Percentiles rank a stretch among this genome's conserved stretches.
These are phyloP conservation scores for Metarhizium humberi DNA, from an alignment of 2,329 filamentous ascomycete species.

Conservation along the genomic window DNA sequence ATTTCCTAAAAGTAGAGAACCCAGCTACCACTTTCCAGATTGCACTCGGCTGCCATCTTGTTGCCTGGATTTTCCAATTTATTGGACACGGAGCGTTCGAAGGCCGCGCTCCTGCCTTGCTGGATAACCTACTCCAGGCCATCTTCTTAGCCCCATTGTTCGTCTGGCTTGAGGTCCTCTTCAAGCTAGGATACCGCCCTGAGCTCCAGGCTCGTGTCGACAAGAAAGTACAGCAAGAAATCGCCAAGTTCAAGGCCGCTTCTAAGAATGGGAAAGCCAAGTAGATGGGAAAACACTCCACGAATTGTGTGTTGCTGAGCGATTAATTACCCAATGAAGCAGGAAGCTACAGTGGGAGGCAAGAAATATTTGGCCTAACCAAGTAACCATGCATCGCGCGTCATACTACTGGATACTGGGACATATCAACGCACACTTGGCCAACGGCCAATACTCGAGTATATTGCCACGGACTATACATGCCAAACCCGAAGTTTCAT, in stretches of 20 bases:
- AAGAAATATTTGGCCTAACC: background rate
- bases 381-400: background rate
- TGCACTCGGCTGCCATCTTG: constrained; percentile 59
- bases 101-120: constrained; percentile 73
- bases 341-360: background rate
- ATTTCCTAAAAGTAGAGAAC: constrained; percentile 58
- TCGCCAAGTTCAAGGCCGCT: constrained; percentile 60
- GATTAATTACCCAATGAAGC: background rate
- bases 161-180: constrained; percentile 92
- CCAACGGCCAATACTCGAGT: background rate
- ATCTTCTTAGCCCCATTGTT: constrained; percentile 91
- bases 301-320: background rate
- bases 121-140: constrained; percentile 89
- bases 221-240: constrained; percentile 63
- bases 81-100: constrained; percentile 86
- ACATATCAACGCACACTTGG: background rate
- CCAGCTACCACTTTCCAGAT: constrained; percentile 38
- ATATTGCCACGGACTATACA: background rate
- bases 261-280: constrained; percentile 47
- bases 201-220: constrained; percentile 78
- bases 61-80: constrained; percentile 84
- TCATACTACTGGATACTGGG: background rate
- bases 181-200: constrained; percentile 80
- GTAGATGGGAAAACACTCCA: constrained; percentile 15
- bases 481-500: background rate